Percentiles rank a stretch among this genome's conserved stretches.
Conservation (phyloP, 768 basidiomycete species). For the Serpula lacrymans region DNA sequence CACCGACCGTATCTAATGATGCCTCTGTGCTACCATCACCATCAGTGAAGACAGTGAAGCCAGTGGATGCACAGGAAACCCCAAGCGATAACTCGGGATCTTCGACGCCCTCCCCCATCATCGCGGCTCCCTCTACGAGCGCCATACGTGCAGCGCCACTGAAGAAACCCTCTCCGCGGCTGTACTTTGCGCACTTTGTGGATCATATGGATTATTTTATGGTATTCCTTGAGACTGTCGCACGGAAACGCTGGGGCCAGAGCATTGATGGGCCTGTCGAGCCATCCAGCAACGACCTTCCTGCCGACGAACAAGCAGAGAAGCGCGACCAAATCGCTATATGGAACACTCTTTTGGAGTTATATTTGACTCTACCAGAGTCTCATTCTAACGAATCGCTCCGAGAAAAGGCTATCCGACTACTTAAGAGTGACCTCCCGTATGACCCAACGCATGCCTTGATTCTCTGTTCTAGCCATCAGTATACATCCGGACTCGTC, state of each 20-base stretch:
- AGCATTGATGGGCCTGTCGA: constrained; percentile 40
- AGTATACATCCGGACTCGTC: constrained; percentile 82
- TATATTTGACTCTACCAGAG: constrained; percentile 72
- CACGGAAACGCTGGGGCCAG: constrained; percentile 77
- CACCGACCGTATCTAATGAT: constrained; percentile 36
- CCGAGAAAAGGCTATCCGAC: constrained; percentile 65
- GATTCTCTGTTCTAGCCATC: constrained; percentile 86
- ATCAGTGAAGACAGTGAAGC: constrained; percentile 6
- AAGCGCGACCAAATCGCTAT: constrained; percentile 74
- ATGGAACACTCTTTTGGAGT: constrained; percentile 94
- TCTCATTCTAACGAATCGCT: constrained; percentile 23
- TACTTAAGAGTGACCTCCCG: constrained; percentile 66
- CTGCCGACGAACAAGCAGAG: constrained; percentile 48
- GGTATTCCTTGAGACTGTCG: constrained; percentile 85
- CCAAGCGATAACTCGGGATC: not conserved
- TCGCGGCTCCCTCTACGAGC: constrained; percentile 9
- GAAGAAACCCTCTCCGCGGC: constrained; percentile 71
- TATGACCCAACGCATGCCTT: constrained; percentile 91
- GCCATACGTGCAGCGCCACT: constrained; percentile 31
- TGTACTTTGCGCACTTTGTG: constrained; percentile 93
- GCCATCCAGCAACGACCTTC: constrained; percentile 15
- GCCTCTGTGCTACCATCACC: constrained; percentile 8
- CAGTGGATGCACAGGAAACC: constrained; percentile 3
- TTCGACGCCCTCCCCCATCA: constrained; percentile 10
- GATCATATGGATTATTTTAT: constrained; percentile 84